A percentile compares a stretch with the other conserved stretches of the same genome.
phyloP scores from a whole-genome alignment of 306 rosid species.

The Arachis hypogaea region DNA sequence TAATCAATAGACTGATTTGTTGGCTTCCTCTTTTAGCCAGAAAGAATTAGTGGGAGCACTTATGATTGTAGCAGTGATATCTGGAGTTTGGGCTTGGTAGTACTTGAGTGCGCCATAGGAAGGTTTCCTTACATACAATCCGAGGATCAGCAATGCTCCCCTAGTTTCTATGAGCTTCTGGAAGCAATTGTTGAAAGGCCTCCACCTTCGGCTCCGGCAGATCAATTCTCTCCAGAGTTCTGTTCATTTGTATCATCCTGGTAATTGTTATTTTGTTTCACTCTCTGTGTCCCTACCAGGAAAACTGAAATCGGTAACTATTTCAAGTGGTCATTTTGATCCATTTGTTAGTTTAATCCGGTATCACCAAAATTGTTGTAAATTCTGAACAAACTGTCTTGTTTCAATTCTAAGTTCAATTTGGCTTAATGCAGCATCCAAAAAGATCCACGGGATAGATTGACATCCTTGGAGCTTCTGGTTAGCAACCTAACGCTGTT shows the following conservation, averaged over 20 bases:
- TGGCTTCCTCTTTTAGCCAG: conserved; percentile 69
- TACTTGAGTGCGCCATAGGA: conserved; percentile 97
- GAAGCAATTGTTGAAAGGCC: conserved; percentile 90
- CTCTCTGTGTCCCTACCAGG: conserved; percentile 12
- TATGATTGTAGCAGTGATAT: conserved; percentile 95
- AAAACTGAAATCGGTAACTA: too few species aligned
- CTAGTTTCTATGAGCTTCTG: conserved; percentile 94
- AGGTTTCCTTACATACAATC: conserved; percentile 89
- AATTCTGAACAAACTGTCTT: background rate
- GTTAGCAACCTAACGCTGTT: conserved; percentile 49
- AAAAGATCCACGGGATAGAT: conserved; percentile 74
- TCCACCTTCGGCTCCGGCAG: conserved; percentile 91
- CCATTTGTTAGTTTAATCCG: conserved; percentile 13
- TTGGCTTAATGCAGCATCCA: conserved; percentile 76
- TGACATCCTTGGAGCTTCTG: conserved; percentile 88
- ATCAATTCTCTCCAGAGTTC: conserved; percentile 96
- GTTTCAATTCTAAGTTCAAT: conserved; percentile 32
- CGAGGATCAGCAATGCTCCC: conserved; percentile 89
- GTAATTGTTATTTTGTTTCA: conserved; percentile 47
- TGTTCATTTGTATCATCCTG: conserved; percentile 94
- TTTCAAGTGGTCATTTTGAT: background rate
- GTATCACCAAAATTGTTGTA: background rate
- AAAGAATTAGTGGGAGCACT: conserved; percentile 88
- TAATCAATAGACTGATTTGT: conserved; percentile 22
- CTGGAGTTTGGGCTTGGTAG: conserved; percentile 98